These are phyloP conservation scores for Aphanocladium album DNA, from an alignment of 2,329 filamentous ascomycete species.

Conservation along the genomic window DNA sequence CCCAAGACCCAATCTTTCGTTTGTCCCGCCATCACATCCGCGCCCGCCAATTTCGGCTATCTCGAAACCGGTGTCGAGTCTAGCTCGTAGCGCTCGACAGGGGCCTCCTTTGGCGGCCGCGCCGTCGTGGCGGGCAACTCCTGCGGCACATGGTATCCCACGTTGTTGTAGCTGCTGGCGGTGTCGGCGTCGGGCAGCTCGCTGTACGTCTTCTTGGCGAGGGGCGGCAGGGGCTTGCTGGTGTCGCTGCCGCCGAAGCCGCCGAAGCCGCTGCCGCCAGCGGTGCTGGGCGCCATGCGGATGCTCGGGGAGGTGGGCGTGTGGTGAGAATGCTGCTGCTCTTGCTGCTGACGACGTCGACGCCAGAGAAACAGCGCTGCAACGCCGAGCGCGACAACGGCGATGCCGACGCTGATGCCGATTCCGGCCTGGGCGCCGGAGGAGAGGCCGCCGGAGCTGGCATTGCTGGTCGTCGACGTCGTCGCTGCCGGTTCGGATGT, in stretches of 20 bases:
- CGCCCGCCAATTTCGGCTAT: neutral
- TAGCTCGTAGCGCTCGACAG: conserved; percentile 13
- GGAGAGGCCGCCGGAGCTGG: conserved; percentile 19
- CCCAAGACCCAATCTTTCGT: too few species aligned
- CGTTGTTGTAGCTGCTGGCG: neutral
- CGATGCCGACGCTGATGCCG: conserved; percentile 25
- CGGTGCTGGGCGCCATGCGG: too few species aligned
- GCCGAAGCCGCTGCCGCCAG: neutral
- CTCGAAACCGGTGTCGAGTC: conserved; percentile 8
- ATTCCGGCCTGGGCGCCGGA: conserved; percentile 27
- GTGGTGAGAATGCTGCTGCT: neutral
- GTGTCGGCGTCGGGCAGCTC: neutral
- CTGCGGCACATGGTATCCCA: neutral
- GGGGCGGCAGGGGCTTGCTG: neutral
- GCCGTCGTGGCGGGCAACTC: conserved; percentile 10
- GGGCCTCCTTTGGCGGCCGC: neutral
- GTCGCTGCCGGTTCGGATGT: neutral
- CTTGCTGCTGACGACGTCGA: conserved; percentile 14
- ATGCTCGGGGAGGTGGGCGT: too few species aligned
- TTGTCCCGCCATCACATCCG: too few species aligned
- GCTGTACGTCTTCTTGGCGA: neutral
- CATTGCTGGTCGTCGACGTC: neutral
- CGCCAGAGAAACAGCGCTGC: conserved; percentile 25
- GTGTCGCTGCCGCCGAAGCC: neutral
- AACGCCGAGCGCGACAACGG: conserved; percentile 20